Evolutionary conservation across 352 stramenopile genomes (phyloP), one percentile per base, ranked within the genome.

Genomic region (Globisporangium camurandrum): DNA sequence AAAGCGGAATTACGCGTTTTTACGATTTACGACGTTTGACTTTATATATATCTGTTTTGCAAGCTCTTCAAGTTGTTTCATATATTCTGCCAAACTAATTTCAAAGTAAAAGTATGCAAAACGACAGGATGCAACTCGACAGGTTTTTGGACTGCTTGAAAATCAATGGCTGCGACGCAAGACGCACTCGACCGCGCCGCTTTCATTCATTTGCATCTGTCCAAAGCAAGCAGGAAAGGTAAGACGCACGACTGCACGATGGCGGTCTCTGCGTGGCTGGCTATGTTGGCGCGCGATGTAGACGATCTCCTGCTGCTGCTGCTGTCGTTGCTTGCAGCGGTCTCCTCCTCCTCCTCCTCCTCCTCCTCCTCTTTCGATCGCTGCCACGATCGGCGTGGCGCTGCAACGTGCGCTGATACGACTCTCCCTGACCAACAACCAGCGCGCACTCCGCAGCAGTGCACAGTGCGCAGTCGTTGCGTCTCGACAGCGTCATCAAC

Each of bases 151-250:
- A 24, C 17, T 33, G 22, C 41, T 22, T 8, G 23, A 49, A 49
- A 27, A 23, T 54, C 43, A 84, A 79, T 84, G 75, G 71, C 69
- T 81, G 72, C 66, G 69, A 59, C 3, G 36, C 36, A 56, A 56
- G 49, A 55, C 56, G 60, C 54, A 24, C 22, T 30, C 22, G 3
- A 3, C 23, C 11, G 2, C 22, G 57, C 51, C 52, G 31, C 38
- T 23, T 51, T 48, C 41, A 30, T 45, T 47, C 68, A 85, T 82
- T 86, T 81, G 71, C 72, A 86, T 85, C 77, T 86, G 77, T 88
- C 77, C 77, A 86, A 88, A 88, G 77, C 77, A 85, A 88, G 50
- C 50, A 53, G 76, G 74, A 75, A 87, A 86, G 67, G 64, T 73
- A 52, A 88, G 78, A n/a, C 11, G 9, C n/a, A 10, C 36, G 16